Percentiles rank a stretch among this genome's conserved stretches.
Evolutionary conservation across 1,139 yeast species (phyloP).

Genomic region (Suhomyces choctaworum): DNA sequence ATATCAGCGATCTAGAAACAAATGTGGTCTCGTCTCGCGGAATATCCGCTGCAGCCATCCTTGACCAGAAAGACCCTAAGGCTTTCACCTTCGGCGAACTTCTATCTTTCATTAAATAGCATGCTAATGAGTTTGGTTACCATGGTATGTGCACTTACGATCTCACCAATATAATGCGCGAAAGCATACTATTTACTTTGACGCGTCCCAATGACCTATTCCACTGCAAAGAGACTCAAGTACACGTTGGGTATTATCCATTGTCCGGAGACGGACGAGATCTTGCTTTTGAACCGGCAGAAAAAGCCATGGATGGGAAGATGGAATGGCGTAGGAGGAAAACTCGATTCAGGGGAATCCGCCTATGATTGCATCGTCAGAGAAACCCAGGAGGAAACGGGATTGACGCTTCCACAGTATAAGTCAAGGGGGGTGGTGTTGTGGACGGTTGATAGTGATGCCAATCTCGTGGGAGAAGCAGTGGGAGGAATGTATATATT

Average conservation of each 20-base stretch:
- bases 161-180: too few relatives aligned
- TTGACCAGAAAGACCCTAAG: not conserved
- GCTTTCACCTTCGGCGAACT: not conserved
- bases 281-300: constrained; percentile 43
- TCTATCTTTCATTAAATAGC: not conserved
- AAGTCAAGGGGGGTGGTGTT: constrained; percentile 38
- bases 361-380: constrained; percentile 43
- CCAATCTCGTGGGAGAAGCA: constrained; percentile 17
- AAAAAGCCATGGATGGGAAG: constrained; percentile 55
- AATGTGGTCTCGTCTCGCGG: not conserved
- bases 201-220: constrained; percentile 6
- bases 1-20: constrained; percentile 3
- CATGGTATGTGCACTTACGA: not conserved
- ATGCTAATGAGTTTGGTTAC: too few relatives aligned
- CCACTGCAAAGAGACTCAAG: constrained; percentile 14
- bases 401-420: constrained; percentile 30
- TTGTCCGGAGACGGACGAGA: constrained; percentile 32
- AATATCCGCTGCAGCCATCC: not conserved
- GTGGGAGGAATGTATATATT: constrained; percentile 45
- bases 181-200: too few relatives aligned
- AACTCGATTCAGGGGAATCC: constrained; percentile 37
- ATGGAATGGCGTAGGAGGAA: constrained; percentile 56
- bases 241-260: constrained; percentile 44
- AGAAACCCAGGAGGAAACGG: constrained; percentile 49
- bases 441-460: constrained; percentile 31